Conservation (phyloP, 2,329 filamentous ascomycete species). For the Venturia asperata region DNA sequence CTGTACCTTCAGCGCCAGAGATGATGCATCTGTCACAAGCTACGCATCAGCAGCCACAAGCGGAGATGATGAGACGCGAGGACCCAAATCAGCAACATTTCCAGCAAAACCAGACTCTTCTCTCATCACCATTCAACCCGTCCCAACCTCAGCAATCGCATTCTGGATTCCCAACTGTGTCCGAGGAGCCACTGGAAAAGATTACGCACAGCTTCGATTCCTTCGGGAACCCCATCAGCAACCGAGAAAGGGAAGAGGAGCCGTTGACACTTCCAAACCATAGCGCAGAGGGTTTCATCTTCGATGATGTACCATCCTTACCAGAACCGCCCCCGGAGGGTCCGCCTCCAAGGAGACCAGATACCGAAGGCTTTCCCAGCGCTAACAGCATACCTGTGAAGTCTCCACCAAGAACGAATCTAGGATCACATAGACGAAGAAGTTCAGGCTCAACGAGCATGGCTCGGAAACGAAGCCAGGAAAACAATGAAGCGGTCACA, state of each 20-base stretch:
- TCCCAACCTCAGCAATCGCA: slow-evolving; percentile 15
- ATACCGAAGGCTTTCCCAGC: slow-evolving; percentile 80
- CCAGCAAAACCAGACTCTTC: slow-evolving; percentile 35
- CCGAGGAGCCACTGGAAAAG: slow-evolving; percentile 51
- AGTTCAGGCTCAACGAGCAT: slow-evolving; percentile 56
- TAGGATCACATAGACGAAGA: slow-evolving; percentile 68
- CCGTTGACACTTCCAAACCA: slow-evolving; percentile 17
- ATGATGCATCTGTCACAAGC: slow-evolving; percentile 36
- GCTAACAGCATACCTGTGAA: slow-evolving; percentile 71
- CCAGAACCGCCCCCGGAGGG: slow-evolving; percentile 50
- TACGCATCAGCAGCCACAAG: slow-evolving; percentile 33
- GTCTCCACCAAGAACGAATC: slow-evolving; percentile 62
- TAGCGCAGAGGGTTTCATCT: slow-evolving; percentile 79
- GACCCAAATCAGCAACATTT: slow-evolving; percentile 31
- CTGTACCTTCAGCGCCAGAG: slow-evolving; percentile 38
- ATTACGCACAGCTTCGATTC: slow-evolving; percentile 53
- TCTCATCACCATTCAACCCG: slow-evolving; percentile 27
- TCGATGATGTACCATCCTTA: slow-evolving; percentile 66
- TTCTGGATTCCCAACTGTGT: slow-evolving; percentile 16
- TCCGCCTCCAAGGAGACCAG: slow-evolving; percentile 58
- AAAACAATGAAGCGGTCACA: slow-evolving; percentile 52
- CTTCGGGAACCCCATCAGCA: slow-evolving; percentile 46
- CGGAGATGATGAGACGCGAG: slow-evolving; percentile 40
- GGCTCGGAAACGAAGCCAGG: slow-evolving; percentile 56
- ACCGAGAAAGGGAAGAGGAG: slow-evolving; percentile 32